phyloP scores from a whole-genome alignment of 2,329 filamentous ascomycete genomes.

The Teratosphaeria pseudoeucalypti region DNA sequence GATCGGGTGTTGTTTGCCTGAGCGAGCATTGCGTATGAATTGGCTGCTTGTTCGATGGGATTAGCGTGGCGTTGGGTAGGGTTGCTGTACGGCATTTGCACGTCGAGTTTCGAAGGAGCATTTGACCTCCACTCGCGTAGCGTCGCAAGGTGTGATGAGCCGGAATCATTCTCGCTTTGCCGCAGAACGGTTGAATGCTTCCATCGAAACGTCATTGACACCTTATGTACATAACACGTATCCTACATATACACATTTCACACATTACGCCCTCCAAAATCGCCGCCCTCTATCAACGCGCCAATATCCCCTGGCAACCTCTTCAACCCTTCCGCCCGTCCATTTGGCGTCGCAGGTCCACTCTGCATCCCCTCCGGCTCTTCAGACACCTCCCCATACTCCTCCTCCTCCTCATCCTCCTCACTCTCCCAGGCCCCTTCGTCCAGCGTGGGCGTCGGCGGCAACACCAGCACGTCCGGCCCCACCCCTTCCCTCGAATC shows the following conservation, averaged over 20 bases:
- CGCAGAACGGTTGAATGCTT: no score
- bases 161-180: no score
- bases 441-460: conserved; percentile 24
- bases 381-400: conserved; percentile 7
- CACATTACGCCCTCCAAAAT: neutral
- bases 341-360: conserved; percentile 34
- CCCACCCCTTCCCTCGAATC: conserved; percentile 3
- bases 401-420: conserved; percentile 8
- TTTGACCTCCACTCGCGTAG: neutral
- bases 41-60: neutral
- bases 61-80: neutral
- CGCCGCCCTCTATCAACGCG: neutral
- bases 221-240: neutral
- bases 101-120: neutral
- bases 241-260: neutral
- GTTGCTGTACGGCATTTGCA: neutral
- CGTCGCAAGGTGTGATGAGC: no score
- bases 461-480: conserved; percentile 16
- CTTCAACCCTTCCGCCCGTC: conserved; percentile 24
- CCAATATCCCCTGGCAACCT: neutral
- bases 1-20: conserved; percentile 65
- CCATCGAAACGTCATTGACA: neutral
- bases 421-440: neutral
- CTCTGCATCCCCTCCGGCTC: conserved; percentile 26
- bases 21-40: neutral